Evolutionary conservation across 1,139 yeast species (phyloP), one percentile per base, ranked within the genome.

Genomic region (Starmera stellimalicola): DNA sequence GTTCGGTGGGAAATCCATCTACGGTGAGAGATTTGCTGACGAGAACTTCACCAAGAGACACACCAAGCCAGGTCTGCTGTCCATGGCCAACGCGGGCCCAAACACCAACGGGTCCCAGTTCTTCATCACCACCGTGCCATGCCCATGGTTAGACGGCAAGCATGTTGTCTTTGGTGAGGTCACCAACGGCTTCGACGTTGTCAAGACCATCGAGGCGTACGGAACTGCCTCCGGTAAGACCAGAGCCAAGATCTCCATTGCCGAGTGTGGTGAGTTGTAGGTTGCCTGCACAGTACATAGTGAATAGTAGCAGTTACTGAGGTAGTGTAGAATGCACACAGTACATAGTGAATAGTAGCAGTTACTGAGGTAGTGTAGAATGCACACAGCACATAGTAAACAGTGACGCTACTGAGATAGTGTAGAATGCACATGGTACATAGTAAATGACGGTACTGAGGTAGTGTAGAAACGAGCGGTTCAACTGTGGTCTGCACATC

Each of bases 11-110:
- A 87, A 87, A 74, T 85, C 96, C 53, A 91, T 91, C 76, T 91
- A 91, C 74, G 97, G 97, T 58, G 79, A 75, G 56, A 81, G 78
- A 69, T 91, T 91, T 68, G 79, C 91, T 44, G 97, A 91, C 59
- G 97, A 91, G 26, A 88, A 88, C 85, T 88, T 88, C 62, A 44
- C 60, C 65, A 73, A 70, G 73, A 80, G 60, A 60, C 97, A 88
- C 77, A 73, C 70, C 68, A 79, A 72, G 63, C 95, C 96, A 55
- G 96, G 96, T 69, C 74, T 88, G 55, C 75, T 91, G 62, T 84
- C 95, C 54, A 91, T 91, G 98, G 98, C 98, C 64, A 91, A 91
- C 60, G 96, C 97, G 53, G 98, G 98, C 61, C 95, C 95, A 67
- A 85, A 88, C 88, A 91, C 97, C 77, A 91, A 91, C 71, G 98